These are phyloP conservation scores for Scutellaria minor DNA, from an alignment of 257 asterid genomes.

Conservation along the genomic window DNA sequence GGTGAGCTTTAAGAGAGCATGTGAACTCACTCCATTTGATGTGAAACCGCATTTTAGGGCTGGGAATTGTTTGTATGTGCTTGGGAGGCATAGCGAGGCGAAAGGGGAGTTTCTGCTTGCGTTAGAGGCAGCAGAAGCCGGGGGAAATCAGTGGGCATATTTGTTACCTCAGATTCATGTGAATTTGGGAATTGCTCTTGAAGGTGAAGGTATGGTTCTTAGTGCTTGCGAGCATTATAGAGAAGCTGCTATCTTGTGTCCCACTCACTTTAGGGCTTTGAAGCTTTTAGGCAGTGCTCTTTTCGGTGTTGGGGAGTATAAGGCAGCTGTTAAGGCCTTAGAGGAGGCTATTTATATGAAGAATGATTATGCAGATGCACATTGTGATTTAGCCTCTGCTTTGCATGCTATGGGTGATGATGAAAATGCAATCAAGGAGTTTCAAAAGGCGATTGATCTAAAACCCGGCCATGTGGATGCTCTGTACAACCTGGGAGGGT, in stretches of 20 bases:
- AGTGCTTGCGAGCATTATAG: constrained; percentile 99
- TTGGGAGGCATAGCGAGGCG: constrained; percentile 72
- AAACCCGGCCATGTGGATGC: constrained; percentile 99
- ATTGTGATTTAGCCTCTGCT: constrained; percentile 98
- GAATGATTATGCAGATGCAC: constrained; percentile 96
- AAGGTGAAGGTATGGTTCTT: constrained; percentile 97
- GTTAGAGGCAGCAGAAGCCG: constrained; percentile 91
- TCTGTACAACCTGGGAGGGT: constrained; percentile 87
- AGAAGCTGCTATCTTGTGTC: constrained; percentile 97
- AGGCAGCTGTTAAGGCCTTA: constrained; percentile 98
- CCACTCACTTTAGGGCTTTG: constrained; percentile 95
- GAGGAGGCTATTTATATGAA: constrained; percentile 97
- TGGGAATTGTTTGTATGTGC: constrained; percentile 86
- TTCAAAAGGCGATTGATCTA: constrained; percentile 96
- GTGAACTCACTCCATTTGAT: constrained; percentile 89
- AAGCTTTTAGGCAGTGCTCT: constrained; percentile 98
- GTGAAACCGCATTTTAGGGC: constrained; percentile 96
- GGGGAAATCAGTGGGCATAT: constrained; percentile 99
- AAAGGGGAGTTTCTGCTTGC: constrained; percentile 89
- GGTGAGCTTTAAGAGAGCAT: constrained; percentile 94
- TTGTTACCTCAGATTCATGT: constrained; percentile 98
- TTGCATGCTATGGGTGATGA: constrained; percentile 95
- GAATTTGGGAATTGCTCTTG: constrained; percentile 91
- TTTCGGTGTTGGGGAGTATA: constrained; percentile 95
- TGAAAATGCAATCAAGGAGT: constrained; percentile 97